Percentiles rank a stretch among this genome's conserved stretches.
phyloP scores from a whole-genome alignment of 305 asterid species.

The Withania somnifera region DNA sequence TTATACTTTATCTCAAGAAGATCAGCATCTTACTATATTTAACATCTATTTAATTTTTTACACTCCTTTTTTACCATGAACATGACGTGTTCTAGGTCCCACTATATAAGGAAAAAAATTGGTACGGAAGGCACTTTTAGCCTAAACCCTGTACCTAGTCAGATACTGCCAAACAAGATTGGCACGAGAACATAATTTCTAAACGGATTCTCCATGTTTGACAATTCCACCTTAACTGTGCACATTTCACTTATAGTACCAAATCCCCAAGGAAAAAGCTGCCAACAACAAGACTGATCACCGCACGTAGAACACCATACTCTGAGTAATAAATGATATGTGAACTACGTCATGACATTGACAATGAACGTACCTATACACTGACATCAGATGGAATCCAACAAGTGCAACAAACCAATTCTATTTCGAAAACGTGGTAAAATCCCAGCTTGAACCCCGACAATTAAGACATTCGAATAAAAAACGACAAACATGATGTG shows the following conservation, averaged over 20 bases:
- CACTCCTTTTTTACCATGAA: background rate
- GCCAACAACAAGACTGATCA: background rate
- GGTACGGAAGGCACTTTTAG: background rate
- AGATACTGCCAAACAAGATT: background rate
- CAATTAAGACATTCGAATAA: background rate
- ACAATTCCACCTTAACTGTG: background rate
- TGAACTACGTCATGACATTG: background rate
- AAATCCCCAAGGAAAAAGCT: background rate
- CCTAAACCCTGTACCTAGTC: background rate
- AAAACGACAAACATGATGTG: background rate
- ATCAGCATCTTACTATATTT: background rate
- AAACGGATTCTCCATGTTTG: background rate
- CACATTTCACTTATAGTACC: background rate
- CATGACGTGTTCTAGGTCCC: background rate
- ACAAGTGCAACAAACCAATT: background rate
- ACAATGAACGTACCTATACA: background rate
- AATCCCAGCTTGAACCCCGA: background rate
- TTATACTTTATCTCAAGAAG: background rate
- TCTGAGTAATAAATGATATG: background rate
- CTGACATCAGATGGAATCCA: background rate
- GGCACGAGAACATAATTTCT: background rate
- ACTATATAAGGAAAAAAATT: background rate
- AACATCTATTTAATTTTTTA: background rate
- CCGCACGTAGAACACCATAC: background rate
- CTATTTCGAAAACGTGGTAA: background rate